Base-by-base conservation (phyloP, 768 basidiomycete species). In the Lactifluus pinguis region DNA sequence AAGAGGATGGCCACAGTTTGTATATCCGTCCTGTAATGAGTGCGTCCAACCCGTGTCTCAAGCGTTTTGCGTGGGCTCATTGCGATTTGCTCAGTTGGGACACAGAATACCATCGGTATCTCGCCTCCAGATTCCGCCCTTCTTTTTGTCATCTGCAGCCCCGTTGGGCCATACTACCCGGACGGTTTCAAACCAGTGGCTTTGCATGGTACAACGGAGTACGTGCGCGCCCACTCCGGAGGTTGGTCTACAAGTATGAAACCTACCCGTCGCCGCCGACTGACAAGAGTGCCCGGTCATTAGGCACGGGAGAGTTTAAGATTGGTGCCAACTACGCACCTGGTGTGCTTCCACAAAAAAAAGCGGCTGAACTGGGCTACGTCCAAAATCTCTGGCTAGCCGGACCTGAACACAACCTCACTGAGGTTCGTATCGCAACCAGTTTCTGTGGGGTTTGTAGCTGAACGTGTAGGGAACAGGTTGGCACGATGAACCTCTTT, bases 401-500 rank as follows among this genome's bases (percentile, higher is more conserved):
- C 32, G 89, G 86, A 2, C 77, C 86, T 1, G 74, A 84, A 17
- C 80, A 79, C 55, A 70, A 78, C 65, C 72, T 84, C 41, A 83
- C 83, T 0, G 83, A 84, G 73, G 76, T 74, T 17, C 13, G 68
- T 45, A 34, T 63, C 68, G 70, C 25, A 4, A 25, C 11, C 77
- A 17, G n/a, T 1, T 25, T 38, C 38, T 38, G 63, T 58, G 30
- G 30, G 19, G 39, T 14, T 73, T 34, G 36, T 47, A 2, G 34
- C 52, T 77, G 59, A 44, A 73, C 68, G 65, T 75, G 75, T 6
- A 74, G 76, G 0, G 19, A 25, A 45, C 81, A 87, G 68, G 87
- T 82, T 45, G 81, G 91, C 49, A 77, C 84, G 13, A 93, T 92
- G 91, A 93, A 93, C 71, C 77, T 92, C 55, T 89, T 92, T 64